phyloP scores from a whole-genome alignment of 2,329 filamentous ascomycete species.

The Fusarium globosum region DNA sequence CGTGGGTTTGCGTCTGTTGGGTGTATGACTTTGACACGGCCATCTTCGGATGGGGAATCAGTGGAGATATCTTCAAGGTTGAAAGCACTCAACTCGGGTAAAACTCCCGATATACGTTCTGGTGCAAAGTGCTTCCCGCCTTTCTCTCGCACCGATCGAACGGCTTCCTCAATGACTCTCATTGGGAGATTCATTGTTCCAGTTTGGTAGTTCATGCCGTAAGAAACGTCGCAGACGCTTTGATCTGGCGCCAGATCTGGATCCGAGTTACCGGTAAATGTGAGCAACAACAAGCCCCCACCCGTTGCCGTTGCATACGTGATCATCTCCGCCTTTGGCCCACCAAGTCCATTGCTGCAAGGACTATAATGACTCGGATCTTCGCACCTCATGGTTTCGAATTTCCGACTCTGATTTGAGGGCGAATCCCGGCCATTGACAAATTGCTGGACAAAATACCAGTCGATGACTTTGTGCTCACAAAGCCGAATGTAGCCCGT shows the following conservation, averaged over 20 bases:
- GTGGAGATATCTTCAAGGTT: not conserved
- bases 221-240: not conserved
- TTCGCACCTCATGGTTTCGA: not conserved
- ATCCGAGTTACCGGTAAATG: not conserved
- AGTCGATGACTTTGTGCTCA: not conserved
- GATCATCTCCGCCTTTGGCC: not conserved
- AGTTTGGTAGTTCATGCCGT: not conserved
- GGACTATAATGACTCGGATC: not conserved
- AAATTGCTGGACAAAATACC: not conserved
- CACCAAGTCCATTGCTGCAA: accelerated
- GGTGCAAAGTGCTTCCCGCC: not conserved
- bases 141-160: not conserved
- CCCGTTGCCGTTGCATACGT: accelerated
- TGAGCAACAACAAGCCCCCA: not conserved
- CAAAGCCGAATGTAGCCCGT: not conserved
- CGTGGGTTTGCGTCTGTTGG: too few relatives aligned
- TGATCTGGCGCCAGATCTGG: not conserved
- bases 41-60: not conserved
- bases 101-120: not conserved
- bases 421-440: accelerated
- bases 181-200: not conserved
- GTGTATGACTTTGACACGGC: not conserved
- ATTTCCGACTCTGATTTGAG: not conserved
- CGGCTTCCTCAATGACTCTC: accelerated
- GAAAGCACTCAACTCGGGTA: accelerated